Percentiles rank a stretch among this genome's conserved stretches.
Evolutionary conservation across 2,329 filamentous ascomycete species (phyloP).

Genomic region (Cladosporium cucumerinum): DNA sequence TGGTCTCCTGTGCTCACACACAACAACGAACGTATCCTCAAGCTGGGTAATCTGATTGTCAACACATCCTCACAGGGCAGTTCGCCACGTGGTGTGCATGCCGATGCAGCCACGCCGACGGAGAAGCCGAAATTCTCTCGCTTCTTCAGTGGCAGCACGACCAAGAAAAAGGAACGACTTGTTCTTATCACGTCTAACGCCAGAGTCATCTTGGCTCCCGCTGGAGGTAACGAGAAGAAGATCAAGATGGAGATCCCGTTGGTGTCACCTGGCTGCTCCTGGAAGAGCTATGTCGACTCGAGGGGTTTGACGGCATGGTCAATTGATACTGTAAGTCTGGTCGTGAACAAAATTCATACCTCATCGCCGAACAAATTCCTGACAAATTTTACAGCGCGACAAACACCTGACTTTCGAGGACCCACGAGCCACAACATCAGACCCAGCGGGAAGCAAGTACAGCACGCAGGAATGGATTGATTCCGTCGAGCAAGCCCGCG

Average conservation of each 20-base stretch:
- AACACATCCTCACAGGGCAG: conserved; percentile 73
- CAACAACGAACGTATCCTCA: conserved; percentile 89
- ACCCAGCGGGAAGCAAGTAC: conserved; percentile 61
- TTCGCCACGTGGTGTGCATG: conserved; percentile 67
- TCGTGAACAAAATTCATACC: not conserved
- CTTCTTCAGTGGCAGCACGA: conserved; percentile 87
- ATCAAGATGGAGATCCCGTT: conserved; percentile 90
- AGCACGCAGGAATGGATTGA: conserved; percentile 91
- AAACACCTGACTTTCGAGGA: conserved; percentile 94
- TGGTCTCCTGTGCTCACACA: conserved; percentile 94
- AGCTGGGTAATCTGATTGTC: conserved; percentile 86
- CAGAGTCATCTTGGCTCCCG: conserved; percentile 82
- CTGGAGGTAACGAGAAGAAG: conserved; percentile 93
- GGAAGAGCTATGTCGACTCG: conserved; percentile 76
- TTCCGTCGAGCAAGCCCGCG: conserved; percentile 77
- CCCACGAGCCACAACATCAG: conserved; percentile 66
- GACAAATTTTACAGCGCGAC: conserved; percentile 61
- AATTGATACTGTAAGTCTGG: conserved; percentile 74
- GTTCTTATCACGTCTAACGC: conserved; percentile 94
- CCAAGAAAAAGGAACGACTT: conserved; percentile 87
- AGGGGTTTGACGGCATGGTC: conserved; percentile 87
- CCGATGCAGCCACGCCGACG: conserved; percentile 58
- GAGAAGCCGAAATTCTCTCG: conserved; percentile 75
- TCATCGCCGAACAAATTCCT: not conserved
- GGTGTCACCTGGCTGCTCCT: conserved; percentile 68